Evolutionary conservation across 352 stramenopile genomes (phyloP).

Genomic region (Pythium aphanidermatum): DNA sequence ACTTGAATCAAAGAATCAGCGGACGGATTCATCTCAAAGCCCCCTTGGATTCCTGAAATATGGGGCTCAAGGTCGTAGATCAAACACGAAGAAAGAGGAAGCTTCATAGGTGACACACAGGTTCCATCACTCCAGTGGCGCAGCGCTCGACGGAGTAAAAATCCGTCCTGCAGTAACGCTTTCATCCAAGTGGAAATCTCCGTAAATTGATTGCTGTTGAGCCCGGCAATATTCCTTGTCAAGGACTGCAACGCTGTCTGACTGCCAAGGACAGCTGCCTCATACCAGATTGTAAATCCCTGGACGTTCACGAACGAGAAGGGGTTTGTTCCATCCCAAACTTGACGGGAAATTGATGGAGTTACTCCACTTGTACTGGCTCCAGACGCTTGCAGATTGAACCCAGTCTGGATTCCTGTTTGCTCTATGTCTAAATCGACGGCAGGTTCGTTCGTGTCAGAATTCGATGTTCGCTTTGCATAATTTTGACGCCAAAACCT

Average conservation of each 20-base stretch:
- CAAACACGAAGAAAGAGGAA: slow-evolving; percentile 27
- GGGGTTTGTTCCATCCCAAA: slow-evolving; percentile 38
- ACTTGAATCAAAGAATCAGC: slow-evolving; percentile 14
- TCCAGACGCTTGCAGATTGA: slow-evolving; percentile 31
- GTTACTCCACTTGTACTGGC: slow-evolving; percentile 27
- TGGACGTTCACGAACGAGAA: slow-evolving; percentile 37
- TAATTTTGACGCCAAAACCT: slow-evolving; percentile 56
- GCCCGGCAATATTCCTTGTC: slow-evolving; percentile 17
- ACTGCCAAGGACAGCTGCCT: slow-evolving; percentile 2
- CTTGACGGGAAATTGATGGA: slow-evolving; percentile 20
- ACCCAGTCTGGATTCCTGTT: slow-evolving; percentile 42
- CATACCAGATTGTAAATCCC: slow-evolving; percentile 49
- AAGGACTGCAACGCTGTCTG: slow-evolving; percentile 14
- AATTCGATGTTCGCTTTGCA: slow-evolving; percentile 30
- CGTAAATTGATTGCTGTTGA: slow-evolving; percentile 28
- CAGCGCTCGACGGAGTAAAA: slow-evolving; percentile 40
- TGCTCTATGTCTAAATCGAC: slow-evolving; percentile 58
- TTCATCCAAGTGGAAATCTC: slow-evolving; percentile 42
- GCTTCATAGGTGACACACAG: slow-evolving; percentile 37
- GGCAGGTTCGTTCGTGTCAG: slow-evolving; percentile 37
- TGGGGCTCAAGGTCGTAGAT: slow-evolving; percentile 59
- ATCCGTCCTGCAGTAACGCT: slow-evolving; percentile 29
- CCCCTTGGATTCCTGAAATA: slow-evolving; percentile 32
- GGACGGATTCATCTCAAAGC: slow-evolving; percentile 61
- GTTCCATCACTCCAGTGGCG: slow-evolving; percentile 64